Conservation (phyloP, 345 rosid species). For the Bretschneidera sinensis region DNA sequence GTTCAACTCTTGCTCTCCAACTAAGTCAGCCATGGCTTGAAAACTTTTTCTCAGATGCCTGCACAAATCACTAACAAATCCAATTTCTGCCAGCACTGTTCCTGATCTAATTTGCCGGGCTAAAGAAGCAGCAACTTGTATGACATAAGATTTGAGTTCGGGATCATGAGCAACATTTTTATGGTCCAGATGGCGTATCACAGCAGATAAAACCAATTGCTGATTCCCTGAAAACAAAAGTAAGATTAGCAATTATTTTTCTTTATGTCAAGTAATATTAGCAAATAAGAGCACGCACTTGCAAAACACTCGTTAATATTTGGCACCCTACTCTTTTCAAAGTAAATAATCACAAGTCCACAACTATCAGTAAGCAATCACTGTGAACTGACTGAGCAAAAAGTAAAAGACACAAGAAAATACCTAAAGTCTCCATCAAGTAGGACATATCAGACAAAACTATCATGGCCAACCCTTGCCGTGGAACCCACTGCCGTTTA, state of each 20-base stretch:
- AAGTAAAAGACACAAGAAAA: conserved; percentile 4
- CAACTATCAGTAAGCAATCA: too few relatives aligned
- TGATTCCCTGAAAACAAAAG: conserved; percentile 53
- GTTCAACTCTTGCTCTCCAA: conserved; percentile 61
- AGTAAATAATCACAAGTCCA: neutral
- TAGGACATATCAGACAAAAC: conserved; percentile 76
- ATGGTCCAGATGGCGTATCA: conserved; percentile 85
- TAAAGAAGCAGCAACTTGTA: conserved; percentile 73
- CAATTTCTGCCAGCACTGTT: conserved; percentile 57
- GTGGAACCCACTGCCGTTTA: conserved; percentile 70
- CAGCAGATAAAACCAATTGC: conserved; percentile 68
- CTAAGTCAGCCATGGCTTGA: conserved; percentile 64
- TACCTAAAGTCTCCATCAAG: conserved; percentile 68
- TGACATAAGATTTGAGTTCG: conserved; percentile 56
- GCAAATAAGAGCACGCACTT: neutral
- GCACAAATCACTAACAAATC: conserved; percentile 84
- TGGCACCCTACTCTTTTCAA: neutral
- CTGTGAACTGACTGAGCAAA: conserved; percentile 4
- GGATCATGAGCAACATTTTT: conserved; percentile 81
- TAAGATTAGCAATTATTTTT: too few relatives aligned
- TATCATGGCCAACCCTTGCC: conserved; percentile 61
- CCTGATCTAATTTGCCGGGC: conserved; percentile 72
- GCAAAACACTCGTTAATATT: neutral
- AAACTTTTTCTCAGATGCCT: conserved; percentile 92
- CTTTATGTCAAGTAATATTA: too few relatives aligned